Percentiles rank a stretch among this genome's conserved stretches.
These are phyloP conservation scores for Dictyostelium capitatum DNA, from an alignment of 78 protist genomes.

Conservation along the genomic window DNA sequence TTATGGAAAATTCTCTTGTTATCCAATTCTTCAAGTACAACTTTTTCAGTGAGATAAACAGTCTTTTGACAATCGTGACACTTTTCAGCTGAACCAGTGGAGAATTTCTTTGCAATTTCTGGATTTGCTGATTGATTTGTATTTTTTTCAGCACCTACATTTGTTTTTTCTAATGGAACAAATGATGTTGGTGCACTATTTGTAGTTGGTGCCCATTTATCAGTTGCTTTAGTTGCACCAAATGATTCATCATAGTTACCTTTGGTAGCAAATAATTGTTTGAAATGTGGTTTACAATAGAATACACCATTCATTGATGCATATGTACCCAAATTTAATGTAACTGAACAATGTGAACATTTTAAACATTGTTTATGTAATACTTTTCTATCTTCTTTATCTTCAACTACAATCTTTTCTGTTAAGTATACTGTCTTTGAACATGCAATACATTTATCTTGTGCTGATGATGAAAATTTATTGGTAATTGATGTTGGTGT, in stretches of 20 bases:
- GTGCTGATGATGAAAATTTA: conserved; percentile 19
- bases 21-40: conserved; percentile 80
- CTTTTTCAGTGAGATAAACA: conserved; percentile 78
- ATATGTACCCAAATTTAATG: conserved; percentile 72
- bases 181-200: conserved; percentile 34
- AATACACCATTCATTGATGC: conserved; percentile 80
- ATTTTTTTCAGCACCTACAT: conserved; percentile 27
- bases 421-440: conserved; percentile 43
- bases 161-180: conserved; percentile 60
- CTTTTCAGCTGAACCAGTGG: conserved; percentile 17
- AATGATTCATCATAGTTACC: conserved; percentile 54
- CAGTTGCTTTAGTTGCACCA: conserved; percentile 18
- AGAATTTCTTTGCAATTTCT: conserved; percentile 77
- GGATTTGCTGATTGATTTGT: conserved; percentile 61
- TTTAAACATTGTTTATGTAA: conserved; percentile 79
- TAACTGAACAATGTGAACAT: conserved; percentile 56
- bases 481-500: conserved; percentile 36
- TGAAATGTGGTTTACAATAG: conserved; percentile 87
- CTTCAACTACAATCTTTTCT: conserved; percentile 41
- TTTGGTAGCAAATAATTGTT: conserved; percentile 71
- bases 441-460: conserved; percentile 47
- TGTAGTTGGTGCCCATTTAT: conserved; percentile 31
- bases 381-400: conserved; percentile 58
- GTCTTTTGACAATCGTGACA: conserved; percentile 71
- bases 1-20: conserved; percentile 72